phyloP scores from a whole-genome alignment of 2,329 filamentous ascomycete genomes.

The Verticillium isaacii region DNA sequence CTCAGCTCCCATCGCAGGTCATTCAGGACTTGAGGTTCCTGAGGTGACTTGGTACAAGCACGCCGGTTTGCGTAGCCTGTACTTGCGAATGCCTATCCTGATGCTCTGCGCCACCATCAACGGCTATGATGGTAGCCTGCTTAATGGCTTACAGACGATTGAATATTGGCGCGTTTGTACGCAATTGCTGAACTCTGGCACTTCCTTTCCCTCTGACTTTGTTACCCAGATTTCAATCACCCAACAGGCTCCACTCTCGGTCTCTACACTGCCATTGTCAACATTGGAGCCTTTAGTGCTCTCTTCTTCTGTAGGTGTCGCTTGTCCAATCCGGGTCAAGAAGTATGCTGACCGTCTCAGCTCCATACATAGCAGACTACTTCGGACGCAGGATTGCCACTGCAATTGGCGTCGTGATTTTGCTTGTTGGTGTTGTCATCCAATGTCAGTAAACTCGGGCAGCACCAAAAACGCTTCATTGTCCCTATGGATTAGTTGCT shows the following conservation, averaged over 20 bases:
- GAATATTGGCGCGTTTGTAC: not conserved
- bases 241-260: conserved; percentile 40
- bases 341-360: conserved; percentile 13
- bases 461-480: no score
- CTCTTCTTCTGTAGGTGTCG: conserved; percentile 36
- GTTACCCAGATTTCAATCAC: conserved; percentile 42
- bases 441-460: conserved; percentile 35
- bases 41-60: conserved; percentile 47
- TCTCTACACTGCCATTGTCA: conserved; percentile 54
- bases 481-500: conserved; percentile 9
- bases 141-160: no score
- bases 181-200: conserved; percentile 30
- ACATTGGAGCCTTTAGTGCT: conserved; percentile 51
- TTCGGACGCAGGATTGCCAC: conserved; percentile 51
- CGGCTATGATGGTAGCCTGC: conserved; percentile 47
- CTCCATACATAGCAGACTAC: conserved; percentile 49
- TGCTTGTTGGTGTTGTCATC: conserved; percentile 50
- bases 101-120: conserved; percentile 52
- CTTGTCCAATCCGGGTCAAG: not conserved
- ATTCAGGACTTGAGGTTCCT: conserved; percentile 18
- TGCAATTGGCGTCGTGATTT: conserved; percentile 47
- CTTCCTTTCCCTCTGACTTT: conserved; percentile 34
- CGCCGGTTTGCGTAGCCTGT: conserved; percentile 49
- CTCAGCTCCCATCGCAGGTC: conserved; percentile 40
- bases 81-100: conserved; percentile 46